Base-by-base conservation (phyloP, 164 flowering plant genomes). In the Buxus sempervirens region DNA sequence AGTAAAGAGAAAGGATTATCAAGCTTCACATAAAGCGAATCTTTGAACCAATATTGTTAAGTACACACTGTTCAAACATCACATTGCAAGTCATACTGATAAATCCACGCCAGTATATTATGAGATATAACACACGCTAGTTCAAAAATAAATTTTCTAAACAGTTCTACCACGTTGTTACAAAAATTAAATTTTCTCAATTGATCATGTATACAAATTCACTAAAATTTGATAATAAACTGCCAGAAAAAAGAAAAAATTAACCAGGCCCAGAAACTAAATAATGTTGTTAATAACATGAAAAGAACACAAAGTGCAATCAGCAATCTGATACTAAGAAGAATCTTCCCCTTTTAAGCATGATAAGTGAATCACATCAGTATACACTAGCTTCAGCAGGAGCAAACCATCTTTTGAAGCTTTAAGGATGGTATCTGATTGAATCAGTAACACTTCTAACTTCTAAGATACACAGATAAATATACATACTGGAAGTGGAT, bases 1-100 rank as follows among this genome's bases (percentile, higher is more conserved):
- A 48, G 59, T 76, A 55, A 15, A 62, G 41, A 59, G 54, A 15
- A 68, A 58, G 49, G 20, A 70, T 54, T 38, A 66, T 51, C 38
- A 61, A 45, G 13, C 51, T 10, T 45, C 18, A 45, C 51, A 7
- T 32, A 32, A 54, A 69, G 66, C 45, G 51, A 51, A 69, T 54
- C 16, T 66, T 3, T 48, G 10, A 28, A 57, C 22, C 24, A 41
- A 48, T n/a, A 38, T 25, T 26, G 16, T 21, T 57, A 68, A 49
- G 42, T 9, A 48, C 53, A 10, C 15, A 25, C 22, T 54, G 59
- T 51, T 25, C 28, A 45, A 38, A 69, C 26, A 69, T 23, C 61
- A 32, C 28, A 54, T 9, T 10, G 16, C 13, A 10, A 45, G 18
- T 45, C 51, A 15, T 10, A 10, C 12, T 45, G 51, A 45, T 45